phyloP scores from a whole-genome alignment of 768 basidiomycete genomes.

The Antrodiella citrinella region DNA sequence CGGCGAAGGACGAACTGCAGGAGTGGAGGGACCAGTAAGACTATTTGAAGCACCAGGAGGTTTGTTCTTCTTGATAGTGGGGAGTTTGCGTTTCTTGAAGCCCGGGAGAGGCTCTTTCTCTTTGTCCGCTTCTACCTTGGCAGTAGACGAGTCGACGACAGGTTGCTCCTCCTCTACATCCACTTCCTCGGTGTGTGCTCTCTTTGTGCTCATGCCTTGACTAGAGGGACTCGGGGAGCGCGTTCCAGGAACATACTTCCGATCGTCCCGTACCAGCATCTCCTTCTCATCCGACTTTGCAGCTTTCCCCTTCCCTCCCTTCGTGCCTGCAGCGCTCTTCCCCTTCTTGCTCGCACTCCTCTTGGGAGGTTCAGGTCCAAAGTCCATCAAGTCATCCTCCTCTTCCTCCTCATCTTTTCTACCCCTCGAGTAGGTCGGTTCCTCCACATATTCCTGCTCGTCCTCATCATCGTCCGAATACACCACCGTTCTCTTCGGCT shows the following conservation, averaged over 20 bases:
- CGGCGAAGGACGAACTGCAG: slow-evolving; percentile 4
- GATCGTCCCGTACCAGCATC: slow-evolving; percentile 34
- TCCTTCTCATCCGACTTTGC: slow-evolving; percentile 26
- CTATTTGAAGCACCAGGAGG: slow-evolving; percentile 16
- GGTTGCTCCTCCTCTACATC: slow-evolving; percentile 12
- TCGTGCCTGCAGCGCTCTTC: slow-evolving; percentile 11
- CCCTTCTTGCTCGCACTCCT: slow-evolving; percentile 13
- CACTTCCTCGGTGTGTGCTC: slow-evolving; percentile 8
- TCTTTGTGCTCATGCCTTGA: slow-evolving; percentile 3
- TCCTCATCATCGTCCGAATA: slow-evolving; percentile 10
- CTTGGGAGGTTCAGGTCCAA: slow-evolving; percentile 12
- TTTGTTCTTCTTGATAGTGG: slow-evolving; percentile 65
- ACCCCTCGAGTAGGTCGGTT: slow-evolving; percentile 22
- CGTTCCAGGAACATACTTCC: slow-evolving; percentile 20
- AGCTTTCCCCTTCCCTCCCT: slow-evolving; percentile 19
- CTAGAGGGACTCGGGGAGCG: neutral
- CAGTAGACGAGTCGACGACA: slow-evolving; percentile 14
- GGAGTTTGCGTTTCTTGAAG: slow-evolving; percentile 55
- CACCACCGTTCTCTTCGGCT: slow-evolving; percentile 11
- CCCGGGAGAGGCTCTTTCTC: slow-evolving; percentile 23
- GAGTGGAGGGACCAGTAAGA: slow-evolving; percentile 13
- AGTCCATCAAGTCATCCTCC: slow-evolving; percentile 19
- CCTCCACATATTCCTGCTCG: slow-evolving; percentile 14
- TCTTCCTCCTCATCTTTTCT: slow-evolving; percentile 3
- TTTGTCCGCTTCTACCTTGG: slow-evolving; percentile 22